phyloP scores from a whole-genome alignment of 331 rosid genomes.

The Spiraea crenata region DNA sequence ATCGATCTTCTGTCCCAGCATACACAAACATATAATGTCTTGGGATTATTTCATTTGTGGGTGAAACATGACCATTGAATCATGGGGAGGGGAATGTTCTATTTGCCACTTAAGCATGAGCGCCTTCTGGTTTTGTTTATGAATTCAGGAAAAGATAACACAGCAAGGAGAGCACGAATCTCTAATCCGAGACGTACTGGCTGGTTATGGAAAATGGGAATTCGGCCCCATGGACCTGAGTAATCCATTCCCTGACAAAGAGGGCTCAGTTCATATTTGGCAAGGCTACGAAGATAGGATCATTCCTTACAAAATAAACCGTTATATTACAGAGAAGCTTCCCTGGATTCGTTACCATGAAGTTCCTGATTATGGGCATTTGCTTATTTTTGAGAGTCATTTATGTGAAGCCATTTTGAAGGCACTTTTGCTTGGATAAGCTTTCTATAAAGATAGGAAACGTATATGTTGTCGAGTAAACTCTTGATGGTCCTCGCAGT shows the following conservation, averaged over 20 bases:
- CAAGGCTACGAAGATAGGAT: constrained; percentile 73
- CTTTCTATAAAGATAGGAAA: background rate
- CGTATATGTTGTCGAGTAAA: background rate
- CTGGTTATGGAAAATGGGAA: constrained; percentile 57
- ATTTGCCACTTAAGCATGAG: background rate
- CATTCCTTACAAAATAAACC: constrained; percentile 38
- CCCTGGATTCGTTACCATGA: constrained; percentile 72
- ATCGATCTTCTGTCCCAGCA: no score
- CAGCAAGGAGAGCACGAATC: constrained; percentile 78
- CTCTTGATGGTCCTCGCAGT: background rate
- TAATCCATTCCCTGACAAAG: constrained; percentile 48
- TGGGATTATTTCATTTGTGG: no score
- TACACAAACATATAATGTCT: no score
- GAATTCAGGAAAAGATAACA: constrained; percentile 48
- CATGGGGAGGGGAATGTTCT: background rate
- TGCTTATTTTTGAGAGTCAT: constrained; percentile 25
- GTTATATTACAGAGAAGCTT: constrained; percentile 45
- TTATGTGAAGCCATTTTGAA: constrained; percentile 45
- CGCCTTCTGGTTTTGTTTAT: background rate
- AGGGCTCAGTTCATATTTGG: constrained; percentile 69
- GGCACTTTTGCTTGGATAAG: constrained; percentile 41
- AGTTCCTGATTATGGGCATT: constrained; percentile 60
- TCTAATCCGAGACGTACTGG: constrained; percentile 51
- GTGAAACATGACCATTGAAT: no score
- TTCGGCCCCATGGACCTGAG: constrained; percentile 45